A percentile compares a stretch with the other conserved stretches of the same genome.
These are phyloP conservation scores for Cornus kousa DNA, from an alignment of 148 eudicot genomes.

Conservation along the genomic window DNA sequence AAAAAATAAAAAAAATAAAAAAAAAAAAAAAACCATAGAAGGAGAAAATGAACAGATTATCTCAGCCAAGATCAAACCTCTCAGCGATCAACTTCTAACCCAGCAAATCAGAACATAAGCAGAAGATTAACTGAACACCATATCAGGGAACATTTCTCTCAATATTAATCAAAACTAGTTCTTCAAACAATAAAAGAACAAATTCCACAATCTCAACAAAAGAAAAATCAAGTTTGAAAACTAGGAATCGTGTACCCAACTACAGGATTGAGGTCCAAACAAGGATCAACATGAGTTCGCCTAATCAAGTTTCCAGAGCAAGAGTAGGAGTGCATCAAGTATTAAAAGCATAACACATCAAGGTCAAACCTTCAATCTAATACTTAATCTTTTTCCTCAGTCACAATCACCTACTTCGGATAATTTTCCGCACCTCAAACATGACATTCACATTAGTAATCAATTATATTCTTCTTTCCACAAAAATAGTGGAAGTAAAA, in stretches of 20 bases:
- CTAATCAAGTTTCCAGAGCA: neutral
- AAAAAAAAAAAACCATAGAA: too few species aligned
- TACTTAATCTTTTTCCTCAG: neutral
- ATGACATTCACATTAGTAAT: neutral
- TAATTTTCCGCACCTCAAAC: neutral
- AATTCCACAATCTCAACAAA: too few species aligned
- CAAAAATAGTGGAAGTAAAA: neutral
- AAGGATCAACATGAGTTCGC: neutral
- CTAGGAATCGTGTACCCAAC: too few species aligned
- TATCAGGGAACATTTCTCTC: neutral
- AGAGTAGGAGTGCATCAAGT: neutral
- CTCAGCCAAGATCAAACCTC: too few species aligned
- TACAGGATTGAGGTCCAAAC: too few species aligned
- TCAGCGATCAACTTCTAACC: too few species aligned
- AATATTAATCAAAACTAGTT: too few species aligned
- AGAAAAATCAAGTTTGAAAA: too few species aligned
- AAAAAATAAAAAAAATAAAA: too few species aligned
- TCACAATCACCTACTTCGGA: conserved; percentile 1
- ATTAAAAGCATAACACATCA: neutral
- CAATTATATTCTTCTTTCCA: neutral
- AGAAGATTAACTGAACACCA: too few species aligned
- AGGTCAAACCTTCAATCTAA: neutral
- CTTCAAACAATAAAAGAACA: neutral
- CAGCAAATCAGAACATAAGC: too few species aligned
- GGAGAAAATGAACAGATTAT: too few species aligned